These are phyloP conservation scores for Diaporthe batatas DNA, from an alignment of 2,329 filamentous ascomycete species.

Conservation along the genomic window DNA sequence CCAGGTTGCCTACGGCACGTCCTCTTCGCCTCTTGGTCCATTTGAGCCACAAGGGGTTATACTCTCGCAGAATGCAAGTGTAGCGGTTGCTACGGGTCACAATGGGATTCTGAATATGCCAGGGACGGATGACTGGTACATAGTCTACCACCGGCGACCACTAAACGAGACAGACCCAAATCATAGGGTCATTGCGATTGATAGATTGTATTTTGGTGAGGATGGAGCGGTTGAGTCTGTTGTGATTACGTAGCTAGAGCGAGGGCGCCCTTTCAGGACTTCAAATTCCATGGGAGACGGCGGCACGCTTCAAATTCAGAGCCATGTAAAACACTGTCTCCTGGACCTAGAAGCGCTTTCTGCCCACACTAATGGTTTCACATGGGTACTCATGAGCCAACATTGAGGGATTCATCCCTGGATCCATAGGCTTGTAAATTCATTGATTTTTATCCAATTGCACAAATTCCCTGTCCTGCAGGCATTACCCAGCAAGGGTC, in stretches of 20 bases:
- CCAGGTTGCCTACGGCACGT: slow-evolving; percentile 37
- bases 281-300: background rate
- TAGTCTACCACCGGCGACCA: slow-evolving; percentile 36
- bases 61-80: slow-evolving; percentile 19
- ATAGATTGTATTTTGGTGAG: slow-evolving; percentile 31
- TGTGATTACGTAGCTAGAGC: background rate
- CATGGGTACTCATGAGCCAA: background rate
- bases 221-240: slow-evolving; percentile 30
- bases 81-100: slow-evolving; percentile 38
- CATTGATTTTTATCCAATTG: no score
- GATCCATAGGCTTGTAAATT: no score
- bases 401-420: no score
- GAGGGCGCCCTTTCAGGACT: background rate
- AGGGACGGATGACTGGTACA: slow-evolving; percentile 39
- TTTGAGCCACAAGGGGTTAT: slow-evolving; percentile 21
- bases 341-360: background rate
- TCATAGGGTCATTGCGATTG: slow-evolving; percentile 26
- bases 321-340: background rate
- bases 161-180: slow-evolving; percentile 23
- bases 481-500: no score
- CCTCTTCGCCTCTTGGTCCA: slow-evolving; percentile 34
- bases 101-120: slow-evolving; percentile 38
- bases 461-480: no score
- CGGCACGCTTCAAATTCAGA: no score
- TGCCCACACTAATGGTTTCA: background rate